phyloP scores from a whole-genome alignment of 371 early-diverging fungal species.

The Mucor circinelloides region DNA sequence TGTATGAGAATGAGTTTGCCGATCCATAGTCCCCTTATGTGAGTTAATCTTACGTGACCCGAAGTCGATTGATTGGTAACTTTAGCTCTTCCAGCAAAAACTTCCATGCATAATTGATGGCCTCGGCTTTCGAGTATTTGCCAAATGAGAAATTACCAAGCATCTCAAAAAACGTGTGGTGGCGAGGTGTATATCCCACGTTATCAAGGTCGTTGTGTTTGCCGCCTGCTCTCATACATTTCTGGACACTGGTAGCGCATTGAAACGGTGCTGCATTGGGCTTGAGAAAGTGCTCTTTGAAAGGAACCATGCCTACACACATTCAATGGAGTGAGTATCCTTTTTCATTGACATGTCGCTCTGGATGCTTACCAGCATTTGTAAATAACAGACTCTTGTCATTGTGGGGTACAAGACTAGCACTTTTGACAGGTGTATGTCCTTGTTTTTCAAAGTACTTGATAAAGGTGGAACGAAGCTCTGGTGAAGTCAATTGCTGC shows the following conservation, averaged over 20 bases:
- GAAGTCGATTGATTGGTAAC: slow-evolving; percentile 60
- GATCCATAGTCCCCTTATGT: background rate
- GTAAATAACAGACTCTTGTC: slow-evolving; percentile 77
- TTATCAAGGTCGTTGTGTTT: slow-evolving; percentile 86
- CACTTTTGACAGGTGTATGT: slow-evolving; percentile 53
- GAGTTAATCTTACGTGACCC: slow-evolving; percentile 60
- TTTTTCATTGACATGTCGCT: background rate
- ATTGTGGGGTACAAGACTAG: slow-evolving; percentile 68
- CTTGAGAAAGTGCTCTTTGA: slow-evolving; percentile 72
- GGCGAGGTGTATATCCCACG: slow-evolving; percentile 78
- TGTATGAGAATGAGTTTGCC: background rate
- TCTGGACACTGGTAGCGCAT: slow-evolving; percentile 69
- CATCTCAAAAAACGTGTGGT: slow-evolving; percentile 89
- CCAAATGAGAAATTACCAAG: slow-evolving; percentile 85
- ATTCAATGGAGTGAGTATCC: background rate
- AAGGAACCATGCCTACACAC: slow-evolving; percentile 72
- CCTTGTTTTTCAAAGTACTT: slow-evolving; percentile 55
- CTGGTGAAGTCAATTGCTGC: slow-evolving; percentile 42
- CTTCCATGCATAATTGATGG: slow-evolving; percentile 71
- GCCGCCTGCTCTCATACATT: slow-evolving; percentile 80
- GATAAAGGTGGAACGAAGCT: slow-evolving; percentile 55
- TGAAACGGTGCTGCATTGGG: slow-evolving; percentile 66
- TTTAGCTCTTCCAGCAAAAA: slow-evolving; percentile 69
- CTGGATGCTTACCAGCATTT: slow-evolving; percentile 61
- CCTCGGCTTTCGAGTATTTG: slow-evolving; percentile 60